Conservation (phyloP, 164 flowering plant species). For the Piper longum region DNA sequence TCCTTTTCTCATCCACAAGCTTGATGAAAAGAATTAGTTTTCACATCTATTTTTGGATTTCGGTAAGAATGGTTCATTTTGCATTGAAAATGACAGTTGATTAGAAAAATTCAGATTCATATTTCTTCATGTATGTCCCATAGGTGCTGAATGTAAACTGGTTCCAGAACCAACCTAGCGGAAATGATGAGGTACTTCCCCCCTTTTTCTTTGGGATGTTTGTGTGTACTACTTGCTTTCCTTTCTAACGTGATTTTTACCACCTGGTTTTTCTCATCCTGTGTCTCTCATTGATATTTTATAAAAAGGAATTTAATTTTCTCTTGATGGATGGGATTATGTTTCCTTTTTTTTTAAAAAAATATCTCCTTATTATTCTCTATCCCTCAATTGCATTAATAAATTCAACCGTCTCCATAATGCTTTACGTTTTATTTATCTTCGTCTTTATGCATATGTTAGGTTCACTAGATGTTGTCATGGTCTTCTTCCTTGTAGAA, state of each 20-base stretch:
- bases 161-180: slow-evolving; percentile 76
- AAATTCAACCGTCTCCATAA: no score
- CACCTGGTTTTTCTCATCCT: not conserved
- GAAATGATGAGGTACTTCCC: slow-evolving; percentile 65
- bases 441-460: no score
- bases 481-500: not conserved
- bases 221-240: not conserved
- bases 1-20: not conserved
- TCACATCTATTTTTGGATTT: no score
- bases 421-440: not conserved
- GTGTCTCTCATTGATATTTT: not conserved
- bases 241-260: not conserved
- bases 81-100: not conserved
- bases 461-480: no score
- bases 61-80: not conserved
- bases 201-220: not conserved
- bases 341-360: not conserved
- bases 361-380: not conserved
- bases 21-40: not conserved
- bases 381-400: no score
- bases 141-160: slow-evolving; percentile 69
- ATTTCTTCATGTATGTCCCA: slow-evolving; percentile 6
- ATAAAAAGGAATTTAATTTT: not conserved
- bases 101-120: not conserved
- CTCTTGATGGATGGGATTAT: not conserved